Conservation (phyloP, 108 stramenopile species). For the Nitzschia putrida region DNA sequence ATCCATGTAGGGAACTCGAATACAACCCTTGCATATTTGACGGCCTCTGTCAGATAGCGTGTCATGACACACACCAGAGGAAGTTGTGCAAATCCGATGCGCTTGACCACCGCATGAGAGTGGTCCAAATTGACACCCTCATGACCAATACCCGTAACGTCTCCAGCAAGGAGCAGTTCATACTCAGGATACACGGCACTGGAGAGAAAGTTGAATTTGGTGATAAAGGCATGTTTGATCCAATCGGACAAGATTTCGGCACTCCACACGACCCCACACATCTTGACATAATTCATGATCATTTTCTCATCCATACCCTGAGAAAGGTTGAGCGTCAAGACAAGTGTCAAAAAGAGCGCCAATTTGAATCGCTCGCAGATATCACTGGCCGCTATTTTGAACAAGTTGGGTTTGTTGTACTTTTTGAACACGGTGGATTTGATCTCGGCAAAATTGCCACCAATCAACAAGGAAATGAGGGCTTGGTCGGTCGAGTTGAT, state of each 20-base stretch:
- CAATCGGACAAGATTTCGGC: conserved; percentile 92
- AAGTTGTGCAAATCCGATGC: conserved; percentile 90
- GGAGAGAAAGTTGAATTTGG: conserved; percentile 94
- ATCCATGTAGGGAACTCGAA: conserved; percentile 27
- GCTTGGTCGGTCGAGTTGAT: conserved; percentile 87
- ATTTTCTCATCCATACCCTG: conserved; percentile 79
- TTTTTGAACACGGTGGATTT: conserved; percentile 98
- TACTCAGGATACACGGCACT: conserved; percentile 83
- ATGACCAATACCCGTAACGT: conserved; percentile 86
- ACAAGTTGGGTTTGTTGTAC: conserved; percentile 94
- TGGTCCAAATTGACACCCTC: conserved; percentile 87
- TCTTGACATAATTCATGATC: conserved; percentile 64
- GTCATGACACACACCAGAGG: conserved; percentile 91
- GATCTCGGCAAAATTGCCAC: conserved; percentile 98
- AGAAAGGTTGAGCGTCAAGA: conserved; percentile 73
- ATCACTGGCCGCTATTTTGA: conserved; percentile 92
- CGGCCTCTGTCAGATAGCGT: conserved; percentile 75
- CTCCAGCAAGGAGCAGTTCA: conserved; percentile 81
- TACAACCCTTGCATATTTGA: conserved; percentile 53
- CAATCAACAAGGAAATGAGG: conserved; percentile 85
- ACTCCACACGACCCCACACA: conserved; percentile 78
- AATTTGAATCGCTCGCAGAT: conserved; percentile 89
- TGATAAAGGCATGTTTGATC: conserved; percentile 96
- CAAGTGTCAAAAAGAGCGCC: conserved; percentile 73
- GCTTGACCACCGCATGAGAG: conserved; percentile 91